Conservation (phyloP, 2,329 filamentous ascomycete species). For the Cordyceps pruinosa region DNA sequence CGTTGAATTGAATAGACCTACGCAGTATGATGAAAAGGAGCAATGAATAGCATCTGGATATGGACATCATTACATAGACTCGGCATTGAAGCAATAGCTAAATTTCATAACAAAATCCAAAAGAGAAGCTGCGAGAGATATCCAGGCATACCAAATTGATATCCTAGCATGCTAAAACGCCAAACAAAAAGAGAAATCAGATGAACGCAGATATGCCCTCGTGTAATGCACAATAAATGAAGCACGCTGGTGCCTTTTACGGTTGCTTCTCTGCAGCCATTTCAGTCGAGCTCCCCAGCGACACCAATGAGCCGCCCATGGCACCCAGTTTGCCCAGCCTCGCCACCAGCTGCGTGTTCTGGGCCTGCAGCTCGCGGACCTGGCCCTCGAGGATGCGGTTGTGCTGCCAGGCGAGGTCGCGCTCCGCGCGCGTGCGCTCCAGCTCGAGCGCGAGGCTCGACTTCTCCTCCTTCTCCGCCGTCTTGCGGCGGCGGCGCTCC, state of each 20-base stretch:
- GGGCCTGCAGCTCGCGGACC: constrained; percentile 50
- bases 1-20: constrained; percentile 5
- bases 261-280: not conserved
- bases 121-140: not conserved
- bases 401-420: constrained; percentile 46
- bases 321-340: constrained; percentile 40
- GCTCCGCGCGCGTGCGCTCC: constrained; percentile 44
- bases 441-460: constrained; percentile 43
- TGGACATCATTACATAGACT: not conserved
- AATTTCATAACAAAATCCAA: not conserved
- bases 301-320: not conserved
- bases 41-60: not conserved
- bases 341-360: constrained; percentile 53
- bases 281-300: not conserved
- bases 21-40: not conserved
- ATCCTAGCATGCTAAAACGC: not conserved
- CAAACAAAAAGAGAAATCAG: not conserved
- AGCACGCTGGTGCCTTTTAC: not conserved
- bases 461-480: constrained; percentile 47
- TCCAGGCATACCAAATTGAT: not conserved
- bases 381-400: constrained; percentile 47
- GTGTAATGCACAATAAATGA: not conserved
- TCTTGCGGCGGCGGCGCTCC: constrained; percentile 43
- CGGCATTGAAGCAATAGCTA: not conserved
- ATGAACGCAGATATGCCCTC: not conserved